Base-by-base conservation (phyloP, 1,139 yeast genomes). In the Yamadazyma spencermartinsiae region DNA sequence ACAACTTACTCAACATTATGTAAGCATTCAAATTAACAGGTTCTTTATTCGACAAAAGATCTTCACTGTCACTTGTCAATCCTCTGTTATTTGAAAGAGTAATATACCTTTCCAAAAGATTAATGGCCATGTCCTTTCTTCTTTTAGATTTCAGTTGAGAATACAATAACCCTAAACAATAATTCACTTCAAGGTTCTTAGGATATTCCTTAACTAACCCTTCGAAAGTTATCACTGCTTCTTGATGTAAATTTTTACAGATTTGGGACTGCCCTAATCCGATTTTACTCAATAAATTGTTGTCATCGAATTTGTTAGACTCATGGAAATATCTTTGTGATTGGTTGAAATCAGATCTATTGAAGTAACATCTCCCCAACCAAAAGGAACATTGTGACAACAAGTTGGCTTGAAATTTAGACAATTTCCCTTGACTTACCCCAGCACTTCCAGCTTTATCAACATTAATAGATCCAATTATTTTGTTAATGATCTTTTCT, bases 221-320 rank as follows among this genome's bases (percentile, higher is more conserved):
- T 56, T 92, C 98, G 55, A 86, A 85, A 0, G 96, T 82, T 48
- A 90, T 73, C 44, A 84, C 79, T 10, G 98, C 94, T 55, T 90
- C 98, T 50, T 88, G 90, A 12, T 76, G 61, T 35, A 86, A 80
- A 25, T 84, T 80, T 56, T 89, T 81, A 42, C 81, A 74, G 44
- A 83, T 75, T 55, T 88, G 92, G 3, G 96, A 79, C 58, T 88
- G 94, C 0, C 95, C 97, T 45, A 86, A 74, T 20, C 96, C 98
- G 40, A 90, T 68, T 50, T 80, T 79, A 1, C 97, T 83, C 25
- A 86, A 69, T 10, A 82, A 56, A 49, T 84, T 83, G 35, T 65
- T 66, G 33, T 81, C 86, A 52, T 82, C 79, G 34, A 71, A 63
- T 49, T 78, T 81, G 35, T 79, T 69, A n/a, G 94, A 78, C 49